Evolutionary conservation across 257 asterid species (phyloP).

Genomic region (Euphrasia confusa): DNA sequence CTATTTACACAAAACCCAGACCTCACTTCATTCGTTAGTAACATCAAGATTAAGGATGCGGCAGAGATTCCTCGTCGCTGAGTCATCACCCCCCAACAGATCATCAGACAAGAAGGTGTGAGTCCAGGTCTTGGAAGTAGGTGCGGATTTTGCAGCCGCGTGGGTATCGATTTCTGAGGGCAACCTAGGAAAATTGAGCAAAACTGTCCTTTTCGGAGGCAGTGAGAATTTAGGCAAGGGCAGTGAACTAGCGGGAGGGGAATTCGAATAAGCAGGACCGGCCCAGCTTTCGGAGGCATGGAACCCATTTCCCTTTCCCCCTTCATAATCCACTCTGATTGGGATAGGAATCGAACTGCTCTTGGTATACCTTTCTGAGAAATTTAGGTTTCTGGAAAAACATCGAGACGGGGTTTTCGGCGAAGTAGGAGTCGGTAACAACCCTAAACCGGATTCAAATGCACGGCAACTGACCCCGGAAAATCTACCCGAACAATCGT

Average conservation of each 20-base stretch:
- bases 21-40: conserved; percentile 35
- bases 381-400: conserved; percentile 22
- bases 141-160: conserved; percentile 60
- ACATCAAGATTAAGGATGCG: conserved; percentile 81
- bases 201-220: conserved; percentile 56
- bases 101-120: conserved; percentile 36
- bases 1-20: conserved; percentile 30
- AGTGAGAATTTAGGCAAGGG: conserved; percentile 69
- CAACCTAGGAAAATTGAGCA: conserved; percentile 54
- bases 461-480: conserved; percentile 54
- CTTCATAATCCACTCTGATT: conserved; percentile 26
- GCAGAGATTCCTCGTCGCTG: conserved; percentile 71
- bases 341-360: conserved; percentile 47
- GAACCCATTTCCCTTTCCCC: conserved; percentile 23
- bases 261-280: conserved; percentile 74
- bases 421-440: conserved; percentile 56
- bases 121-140: conserved; percentile 60
- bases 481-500: conserved; percentile 35
- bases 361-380: conserved; percentile 17
- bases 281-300: conserved; percentile 83
- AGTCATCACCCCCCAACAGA: conserved; percentile 41
- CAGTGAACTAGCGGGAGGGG: conserved; percentile 87
- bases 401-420: conserved; percentile 35
- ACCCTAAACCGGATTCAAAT: conserved; percentile 51
- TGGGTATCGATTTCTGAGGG: conserved; percentile 42